Evolutionary conservation across 1,284 basidiomycete species (phyloP), one percentile per base, ranked within the genome.

Genomic region (Stygiomarasmius scandens): DNA sequence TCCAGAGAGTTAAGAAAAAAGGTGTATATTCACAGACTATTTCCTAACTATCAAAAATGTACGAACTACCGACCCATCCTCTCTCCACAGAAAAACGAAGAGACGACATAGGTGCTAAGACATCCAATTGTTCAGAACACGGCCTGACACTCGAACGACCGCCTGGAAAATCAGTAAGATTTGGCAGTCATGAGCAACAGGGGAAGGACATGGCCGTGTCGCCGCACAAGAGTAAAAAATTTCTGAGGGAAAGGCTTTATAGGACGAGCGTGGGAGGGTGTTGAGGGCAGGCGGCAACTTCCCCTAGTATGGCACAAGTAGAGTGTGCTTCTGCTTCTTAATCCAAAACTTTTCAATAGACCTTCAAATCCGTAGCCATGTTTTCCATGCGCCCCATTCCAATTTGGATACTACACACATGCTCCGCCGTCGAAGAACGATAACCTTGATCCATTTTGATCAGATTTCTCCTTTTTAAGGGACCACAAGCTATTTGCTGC

Each of bases 131-230:
- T 64, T 91, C 88, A 79, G 77, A 76, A 78, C 89, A 88, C 87
- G 79, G 80, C 86, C 79, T 90, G 90, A 92, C 89, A 90, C 89
- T 92, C 89, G 71, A 90, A 91, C 88, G 72, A 79, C 86, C 80
- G 83, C 86, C 78, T 88, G 66, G 66, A 73, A 58, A 63, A 56
- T 65, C 69, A 69, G 64, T 64, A 64, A 47, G 58, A 62, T 69
- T 71, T 71, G 69, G 80, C 86, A 77, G 82, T 78, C 77, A 88
- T 87, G 89, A 92, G 89, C 89, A 92, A 92, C 89, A 89, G 81
- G 82, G 89, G 89, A 86, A 77, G 74, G 71, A 70, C 66, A 77
- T 80, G 81, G 82, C 83, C 83, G 86, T 84, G 89, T 79, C 77
- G 89, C 89, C 89, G 89, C 89, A 92, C 89, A 54, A 80, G 76